Percentiles rank a stretch among this genome's conserved stretches.
phyloP scores from a whole-genome alignment of 352 stramenopile genomes.

The Globisporangium paroecandrum region DNA sequence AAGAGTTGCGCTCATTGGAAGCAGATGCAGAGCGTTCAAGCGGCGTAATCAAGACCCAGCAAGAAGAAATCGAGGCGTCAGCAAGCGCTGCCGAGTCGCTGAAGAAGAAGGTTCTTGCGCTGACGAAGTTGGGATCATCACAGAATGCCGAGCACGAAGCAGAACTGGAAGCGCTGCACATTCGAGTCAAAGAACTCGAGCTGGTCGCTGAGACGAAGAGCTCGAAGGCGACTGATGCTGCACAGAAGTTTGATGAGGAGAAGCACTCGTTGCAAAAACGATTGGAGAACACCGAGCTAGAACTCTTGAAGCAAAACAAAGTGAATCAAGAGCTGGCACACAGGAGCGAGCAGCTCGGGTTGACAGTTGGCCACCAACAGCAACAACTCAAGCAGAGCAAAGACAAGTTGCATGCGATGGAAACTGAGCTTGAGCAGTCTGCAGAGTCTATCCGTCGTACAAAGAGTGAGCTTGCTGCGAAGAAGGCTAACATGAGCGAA shows the following conservation, averaged over 20 bases:
- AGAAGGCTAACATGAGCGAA: conserved; percentile 21
- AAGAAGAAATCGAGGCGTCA: neutral
- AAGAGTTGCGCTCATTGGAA: conserved; percentile 6
- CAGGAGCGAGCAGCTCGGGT: conserved; percentile 26
- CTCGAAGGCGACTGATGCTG: conserved; percentile 19
- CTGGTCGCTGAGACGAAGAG: conserved; percentile 33
- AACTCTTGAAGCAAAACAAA: conserved; percentile 20
- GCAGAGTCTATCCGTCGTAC: conserved; percentile 1
- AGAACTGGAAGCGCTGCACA: conserved; percentile 25
- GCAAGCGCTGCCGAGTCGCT: neutral
- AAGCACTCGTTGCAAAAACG: conserved; percentile 28
- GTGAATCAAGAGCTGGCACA: conserved; percentile 28
- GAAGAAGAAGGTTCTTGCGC: neutral
- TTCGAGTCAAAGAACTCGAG: conserved; percentile 30
- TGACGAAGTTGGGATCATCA: neutral
- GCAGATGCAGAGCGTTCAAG: conserved; percentile 3
- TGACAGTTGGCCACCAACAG: conserved; percentile 25
- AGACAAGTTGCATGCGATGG: conserved; percentile 18
- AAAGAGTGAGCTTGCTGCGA: conserved; percentile 10
- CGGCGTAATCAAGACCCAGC: neutral
- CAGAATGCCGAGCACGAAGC: conserved; percentile 22
- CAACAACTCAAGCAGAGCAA: conserved; percentile 26
- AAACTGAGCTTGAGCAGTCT: conserved; percentile 15
- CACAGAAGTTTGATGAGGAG: conserved; percentile 20
- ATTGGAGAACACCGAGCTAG: conserved; percentile 25